Percentiles rank a stretch among this genome's conserved stretches.
phyloP scores from a whole-genome alignment of 2,329 filamentous ascomycete species.

The Nemania serpens region DNA sequence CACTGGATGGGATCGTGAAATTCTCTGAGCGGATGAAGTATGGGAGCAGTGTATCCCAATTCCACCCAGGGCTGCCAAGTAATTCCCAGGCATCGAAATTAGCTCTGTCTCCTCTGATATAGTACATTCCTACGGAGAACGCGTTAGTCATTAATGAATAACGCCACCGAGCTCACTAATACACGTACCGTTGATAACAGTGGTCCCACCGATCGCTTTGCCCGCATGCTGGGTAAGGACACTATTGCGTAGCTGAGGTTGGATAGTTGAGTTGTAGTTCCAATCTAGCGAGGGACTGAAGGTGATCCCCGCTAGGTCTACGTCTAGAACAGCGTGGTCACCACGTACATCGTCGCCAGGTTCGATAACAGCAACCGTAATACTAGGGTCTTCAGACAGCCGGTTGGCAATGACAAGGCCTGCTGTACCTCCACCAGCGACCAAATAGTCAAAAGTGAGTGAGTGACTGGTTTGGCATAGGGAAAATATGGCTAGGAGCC shows the following conservation, averaged over 20 bases:
- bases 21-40: slow-evolving; percentile 4
- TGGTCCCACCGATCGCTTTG: slow-evolving; percentile 5
- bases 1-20: not conserved
- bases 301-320: not conserved
- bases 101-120: not conserved
- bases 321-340: slow-evolving; percentile 14
- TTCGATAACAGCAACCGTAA: slow-evolving; percentile 23
- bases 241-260: not conserved
- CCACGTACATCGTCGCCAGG: slow-evolving; percentile 20
- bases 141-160: not conserved
- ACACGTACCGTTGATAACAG: slow-evolving; percentile 8
- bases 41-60: slow-evolving; percentile 1
- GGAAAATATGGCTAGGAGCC: too few relatives aligned
- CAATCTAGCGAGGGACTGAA: not conserved
- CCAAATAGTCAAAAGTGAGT: slow-evolving; percentile 18
- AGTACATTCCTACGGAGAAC: not conserved
- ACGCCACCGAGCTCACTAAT: not conserved
- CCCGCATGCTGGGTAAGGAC: not conserved
- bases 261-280: not conserved
- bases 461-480: too few relatives aligned
- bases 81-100: slow-evolving; percentile 9
- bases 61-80: slow-evolving; percentile 8
- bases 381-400: slow-evolving; percentile 23
- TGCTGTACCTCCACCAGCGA: slow-evolving; percentile 24
- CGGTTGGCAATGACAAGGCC: slow-evolving; percentile 26